Evolutionary conservation across 768 basidiomycete genomes (phyloP).

Genomic region (Lentinus brumalis): DNA sequence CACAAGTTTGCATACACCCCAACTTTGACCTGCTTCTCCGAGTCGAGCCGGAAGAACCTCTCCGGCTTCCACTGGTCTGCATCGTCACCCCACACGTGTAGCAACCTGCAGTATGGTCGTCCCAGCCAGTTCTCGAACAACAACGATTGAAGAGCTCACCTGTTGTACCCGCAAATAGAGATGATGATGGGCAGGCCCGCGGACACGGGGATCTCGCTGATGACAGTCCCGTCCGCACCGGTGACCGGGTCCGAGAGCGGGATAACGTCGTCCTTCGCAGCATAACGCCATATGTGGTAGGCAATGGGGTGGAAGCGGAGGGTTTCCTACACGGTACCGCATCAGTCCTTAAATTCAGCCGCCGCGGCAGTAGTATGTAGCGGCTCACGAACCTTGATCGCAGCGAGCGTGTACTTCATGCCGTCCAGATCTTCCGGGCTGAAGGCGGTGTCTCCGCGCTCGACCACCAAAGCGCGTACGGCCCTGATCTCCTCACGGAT

Average conservation of each 20-base stretch:
- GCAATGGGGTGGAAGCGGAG: constrained; percentile 24
- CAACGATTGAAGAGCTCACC: not conserved
- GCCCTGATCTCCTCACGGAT: constrained; percentile 20
- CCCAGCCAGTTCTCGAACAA: not conserved
- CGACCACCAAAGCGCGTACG: constrained; percentile 1
- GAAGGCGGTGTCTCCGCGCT: constrained; percentile 15
- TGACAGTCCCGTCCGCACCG: not conserved
- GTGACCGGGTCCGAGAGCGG: not conserved
- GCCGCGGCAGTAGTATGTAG: no score
- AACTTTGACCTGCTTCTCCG: constrained; percentile 6
- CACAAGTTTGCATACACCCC: constrained; percentile 16
- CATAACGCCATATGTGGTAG: no score
- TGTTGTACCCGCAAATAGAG: constrained; percentile 6
- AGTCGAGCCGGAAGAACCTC: constrained; percentile 4
- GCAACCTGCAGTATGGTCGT: not conserved
- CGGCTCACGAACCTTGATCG: constrained; percentile 16
- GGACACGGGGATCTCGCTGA: constrained; percentile 9
- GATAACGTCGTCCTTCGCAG: no score
- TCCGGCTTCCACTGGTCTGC: constrained; percentile 13
- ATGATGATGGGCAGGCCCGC: constrained; percentile 4
- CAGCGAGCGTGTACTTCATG: constrained; percentile 3
- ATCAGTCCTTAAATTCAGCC: not conserved
- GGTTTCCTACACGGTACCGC: constrained; percentile 16
- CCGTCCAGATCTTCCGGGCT: constrained; percentile 14
- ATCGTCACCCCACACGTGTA: constrained; percentile 15